Conservation (phyloP, 1,284 basidiomycete species). For the Gomphus sp. region DNA sequence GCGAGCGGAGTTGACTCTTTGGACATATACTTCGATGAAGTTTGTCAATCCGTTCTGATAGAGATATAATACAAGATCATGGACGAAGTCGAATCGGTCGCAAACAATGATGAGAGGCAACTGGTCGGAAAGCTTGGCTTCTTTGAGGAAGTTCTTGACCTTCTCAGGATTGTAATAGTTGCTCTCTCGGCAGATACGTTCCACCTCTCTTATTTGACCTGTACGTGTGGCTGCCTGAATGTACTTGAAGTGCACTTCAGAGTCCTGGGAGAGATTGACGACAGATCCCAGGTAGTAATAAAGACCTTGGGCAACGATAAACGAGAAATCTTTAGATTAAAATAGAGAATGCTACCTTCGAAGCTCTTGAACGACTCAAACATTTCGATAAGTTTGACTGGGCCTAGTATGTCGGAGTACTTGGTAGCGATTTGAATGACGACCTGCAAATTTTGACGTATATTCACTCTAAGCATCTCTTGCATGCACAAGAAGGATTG, state of each 20-base stretch:
- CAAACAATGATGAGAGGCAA: slow-evolving; percentile 99
- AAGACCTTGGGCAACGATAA: slow-evolving; percentile 46
- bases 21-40: slow-evolving; percentile 99
- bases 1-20: slow-evolving; percentile 93
- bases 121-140: slow-evolving; percentile 95
- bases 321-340: background rate
- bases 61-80: slow-evolving; percentile 96
- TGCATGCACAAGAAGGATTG: slow-evolving; percentile 95
- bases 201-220: slow-evolving; percentile 97
- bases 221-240: slow-evolving; percentile 98
- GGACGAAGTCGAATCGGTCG: slow-evolving; percentile 99
- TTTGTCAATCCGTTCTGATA: slow-evolving; percentile 97
- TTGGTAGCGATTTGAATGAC: slow-evolving; percentile 99
- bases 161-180: slow-evolving; percentile 99
- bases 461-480: slow-evolving; percentile 97
- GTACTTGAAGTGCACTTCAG: slow-evolving; percentile 99
- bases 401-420: slow-evolving; percentile 97
- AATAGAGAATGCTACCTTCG: slow-evolving; percentile 50
- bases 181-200: slow-evolving; percentile 96
- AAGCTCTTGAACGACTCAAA: slow-evolving; percentile 98
- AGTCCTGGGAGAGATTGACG: slow-evolving; percentile 93
- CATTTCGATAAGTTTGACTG: slow-evolving; percentile 97
- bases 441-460: slow-evolving; percentile 94
- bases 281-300: slow-evolving; percentile 98
- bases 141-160: slow-evolving; percentile 99